These are phyloP conservation scores for Farysia itapuensis DNA, from an alignment of 1,284 basidiomycete genomes.

Conservation along the genomic window DNA sequence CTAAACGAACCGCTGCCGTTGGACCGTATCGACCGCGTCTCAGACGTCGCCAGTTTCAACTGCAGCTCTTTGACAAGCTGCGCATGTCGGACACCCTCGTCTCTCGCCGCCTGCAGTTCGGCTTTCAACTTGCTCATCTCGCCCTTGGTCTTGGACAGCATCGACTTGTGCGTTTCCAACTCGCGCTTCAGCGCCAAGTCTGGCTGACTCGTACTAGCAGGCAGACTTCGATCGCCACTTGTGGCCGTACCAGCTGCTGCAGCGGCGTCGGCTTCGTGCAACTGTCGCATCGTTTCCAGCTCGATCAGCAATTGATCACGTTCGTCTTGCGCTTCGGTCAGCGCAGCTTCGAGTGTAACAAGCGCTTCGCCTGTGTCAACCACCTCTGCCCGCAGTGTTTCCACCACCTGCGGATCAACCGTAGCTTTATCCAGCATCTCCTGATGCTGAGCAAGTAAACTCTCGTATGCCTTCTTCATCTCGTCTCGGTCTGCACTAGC, in stretches of 20 bases:
- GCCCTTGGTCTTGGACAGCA: conserved; percentile 65
- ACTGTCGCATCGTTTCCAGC: conserved; percentile 43
- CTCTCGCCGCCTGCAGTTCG: conserved; percentile 74
- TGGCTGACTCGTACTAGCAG: conserved; percentile 1
- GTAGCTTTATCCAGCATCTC: conserved; percentile 26
- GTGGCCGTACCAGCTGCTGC: not conserved
- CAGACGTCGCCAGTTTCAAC: conserved; percentile 32
- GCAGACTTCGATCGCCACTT: not conserved
- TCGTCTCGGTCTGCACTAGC: conserved; percentile 19
- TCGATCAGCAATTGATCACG: conserved; percentile 55
- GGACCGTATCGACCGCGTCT: conserved; percentile 39
- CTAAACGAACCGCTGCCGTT: conserved; percentile 30
- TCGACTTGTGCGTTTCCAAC: conserved; percentile 73
- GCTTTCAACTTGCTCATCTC: conserved; percentile 63
- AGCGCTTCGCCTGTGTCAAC: conserved; percentile 59
- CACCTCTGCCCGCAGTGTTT: conserved; percentile 66
- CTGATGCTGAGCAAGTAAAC: conserved; percentile 32
- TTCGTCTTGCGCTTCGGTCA: conserved; percentile 59
- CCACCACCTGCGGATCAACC: conserved; percentile 64
- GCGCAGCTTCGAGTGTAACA: conserved; percentile 57
- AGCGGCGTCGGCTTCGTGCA: conserved; percentile 17
- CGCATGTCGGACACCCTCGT: conserved; percentile 67
- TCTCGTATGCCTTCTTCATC: conserved; percentile 30
- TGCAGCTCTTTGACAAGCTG: conserved; percentile 39
- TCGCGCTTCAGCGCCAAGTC: conserved; percentile 61